These are phyloP conservation scores for Phyllosticta citribraziliensis DNA, from an alignment of 2,329 filamentous ascomycete species.

Conservation along the genomic window DNA sequence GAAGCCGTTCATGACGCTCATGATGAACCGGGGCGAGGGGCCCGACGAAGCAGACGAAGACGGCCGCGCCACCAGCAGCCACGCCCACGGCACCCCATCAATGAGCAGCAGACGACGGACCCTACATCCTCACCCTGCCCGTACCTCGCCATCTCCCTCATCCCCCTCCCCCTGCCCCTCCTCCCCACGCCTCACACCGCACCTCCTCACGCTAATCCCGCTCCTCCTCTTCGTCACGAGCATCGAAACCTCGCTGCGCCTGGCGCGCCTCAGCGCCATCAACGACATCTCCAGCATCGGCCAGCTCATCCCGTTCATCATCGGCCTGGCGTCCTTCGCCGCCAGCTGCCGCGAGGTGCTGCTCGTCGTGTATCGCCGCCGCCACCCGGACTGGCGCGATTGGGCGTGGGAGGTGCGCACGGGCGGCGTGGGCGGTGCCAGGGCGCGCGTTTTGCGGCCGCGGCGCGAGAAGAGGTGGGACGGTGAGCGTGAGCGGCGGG, in stretches of 20 bases:
- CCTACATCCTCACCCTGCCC: background rate
- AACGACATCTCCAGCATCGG: background rate
- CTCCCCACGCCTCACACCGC: background rate
- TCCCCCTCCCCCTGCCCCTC: background rate
- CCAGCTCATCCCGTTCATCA: conserved; percentile 3
- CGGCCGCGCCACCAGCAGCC: no score
- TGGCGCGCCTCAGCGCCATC: background rate
- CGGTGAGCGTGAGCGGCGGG: no score
- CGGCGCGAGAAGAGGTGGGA: no score
- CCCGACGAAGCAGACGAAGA: background rate
- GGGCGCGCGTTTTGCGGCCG: background rate
- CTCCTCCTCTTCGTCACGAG: background rate
- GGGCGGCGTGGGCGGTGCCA: background rate
- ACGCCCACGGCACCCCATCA: no score
- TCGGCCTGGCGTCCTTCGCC: background rate
- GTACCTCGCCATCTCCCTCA: background rate
- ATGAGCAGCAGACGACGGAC: no score
- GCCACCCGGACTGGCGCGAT: background rate
- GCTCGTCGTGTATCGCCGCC: background rate
- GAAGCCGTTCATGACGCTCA: background rate
- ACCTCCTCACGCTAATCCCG: background rate
- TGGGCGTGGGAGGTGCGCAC: background rate
- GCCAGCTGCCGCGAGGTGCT: background rate
- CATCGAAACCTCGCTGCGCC: background rate
- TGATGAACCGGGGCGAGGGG: background rate